phyloP scores from a whole-genome alignment of 441 rosid genomes.

The Rhodomyrtus psidioides region DNA sequence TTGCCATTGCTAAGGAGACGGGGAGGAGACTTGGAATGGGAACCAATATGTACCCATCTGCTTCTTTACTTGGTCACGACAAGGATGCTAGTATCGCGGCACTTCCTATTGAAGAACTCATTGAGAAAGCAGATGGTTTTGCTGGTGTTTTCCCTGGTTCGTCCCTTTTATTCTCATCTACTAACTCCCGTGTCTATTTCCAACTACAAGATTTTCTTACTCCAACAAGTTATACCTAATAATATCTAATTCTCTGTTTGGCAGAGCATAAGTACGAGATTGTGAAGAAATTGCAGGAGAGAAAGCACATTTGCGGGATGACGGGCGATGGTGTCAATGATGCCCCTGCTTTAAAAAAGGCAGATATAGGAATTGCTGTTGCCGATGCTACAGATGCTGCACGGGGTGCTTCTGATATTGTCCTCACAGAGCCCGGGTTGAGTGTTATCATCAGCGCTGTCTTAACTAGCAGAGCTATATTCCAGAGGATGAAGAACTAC shows the following conservation, averaged over 20 bases:
- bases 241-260: neutral
- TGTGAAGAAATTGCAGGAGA: slow-evolving; percentile 13
- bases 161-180: neutral
- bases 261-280: slow-evolving; percentile 18
- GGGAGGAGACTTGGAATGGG: slow-evolving; percentile 19
- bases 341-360: slow-evolving; percentile 16
- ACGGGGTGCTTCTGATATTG: slow-evolving; percentile 13
- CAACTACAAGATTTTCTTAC: neutral
- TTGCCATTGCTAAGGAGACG: slow-evolving; percentile 18
- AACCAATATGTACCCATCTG: slow-evolving; percentile 16
- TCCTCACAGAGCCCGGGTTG: slow-evolving; percentile 12
- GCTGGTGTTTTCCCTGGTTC: slow-evolving; percentile 16
- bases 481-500: slow-evolving; percentile 17
- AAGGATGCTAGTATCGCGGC: slow-evolving; percentile 9
- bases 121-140: slow-evolving; percentile 18
- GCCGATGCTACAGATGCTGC: slow-evolving; percentile 17
- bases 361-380: slow-evolving; percentile 13
- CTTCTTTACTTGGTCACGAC: slow-evolving; percentile 12
- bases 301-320: slow-evolving; percentile 16
- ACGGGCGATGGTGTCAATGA: slow-evolving; percentile 15
- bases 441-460: slow-evolving; percentile 17
- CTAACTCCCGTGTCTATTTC: neutral
- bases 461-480: slow-evolving; percentile 13
- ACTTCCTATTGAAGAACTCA: slow-evolving; percentile 14
- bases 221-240: neutral